These are phyloP conservation scores for Spinacia oleracea DNA, from an alignment of 179 eudicot genomes.

Conservation along the genomic window DNA sequence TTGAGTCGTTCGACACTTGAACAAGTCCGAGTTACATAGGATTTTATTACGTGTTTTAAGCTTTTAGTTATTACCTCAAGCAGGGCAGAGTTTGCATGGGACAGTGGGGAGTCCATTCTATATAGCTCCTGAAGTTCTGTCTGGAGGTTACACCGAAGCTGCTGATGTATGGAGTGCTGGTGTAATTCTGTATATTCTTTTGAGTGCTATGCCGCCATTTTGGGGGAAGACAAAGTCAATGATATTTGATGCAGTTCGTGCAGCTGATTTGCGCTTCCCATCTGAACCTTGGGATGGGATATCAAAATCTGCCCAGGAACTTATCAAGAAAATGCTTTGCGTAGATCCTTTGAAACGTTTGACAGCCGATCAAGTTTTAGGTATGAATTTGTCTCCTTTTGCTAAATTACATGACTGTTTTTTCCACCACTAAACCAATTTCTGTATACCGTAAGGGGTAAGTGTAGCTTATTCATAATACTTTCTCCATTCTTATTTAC, in stretches of 20 bases:
- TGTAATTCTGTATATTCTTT: slow-evolving; percentile 77
- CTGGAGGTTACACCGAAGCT: slow-evolving; percentile 74
- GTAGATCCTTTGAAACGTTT: slow-evolving; percentile 63
- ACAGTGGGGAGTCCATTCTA: slow-evolving; percentile 92
- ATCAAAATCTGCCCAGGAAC: slow-evolving; percentile 66
- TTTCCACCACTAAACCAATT: not conserved
- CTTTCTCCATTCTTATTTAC: too few species aligned
- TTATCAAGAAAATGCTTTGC: slow-evolving; percentile 63
- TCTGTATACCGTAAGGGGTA: not conserved
- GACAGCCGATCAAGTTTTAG: slow-evolving; percentile 64
- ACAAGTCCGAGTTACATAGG: too few species aligned
- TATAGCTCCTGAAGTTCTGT: slow-evolving; percentile 85
- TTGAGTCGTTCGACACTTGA: too few species aligned
- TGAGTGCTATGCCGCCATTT: slow-evolving; percentile 86
- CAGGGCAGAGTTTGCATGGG: slow-evolving; percentile 72
- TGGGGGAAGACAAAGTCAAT: slow-evolving; percentile 89
- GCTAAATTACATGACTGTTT: not conserved
- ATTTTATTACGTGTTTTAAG: slow-evolving; percentile 12
- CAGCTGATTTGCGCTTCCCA: slow-evolving; percentile 72
- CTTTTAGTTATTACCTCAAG: slow-evolving; percentile 25
- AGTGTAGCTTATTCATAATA: not conserved
- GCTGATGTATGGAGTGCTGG: slow-evolving; percentile 96
- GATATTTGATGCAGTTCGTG: slow-evolving; percentile 79
- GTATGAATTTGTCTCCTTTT: slow-evolving; percentile 31
- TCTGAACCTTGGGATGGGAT: slow-evolving; percentile 61